phyloP scores from a whole-genome alignment of 1,284 basidiomycete species.

The Apiotrichum brassicae region DNA sequence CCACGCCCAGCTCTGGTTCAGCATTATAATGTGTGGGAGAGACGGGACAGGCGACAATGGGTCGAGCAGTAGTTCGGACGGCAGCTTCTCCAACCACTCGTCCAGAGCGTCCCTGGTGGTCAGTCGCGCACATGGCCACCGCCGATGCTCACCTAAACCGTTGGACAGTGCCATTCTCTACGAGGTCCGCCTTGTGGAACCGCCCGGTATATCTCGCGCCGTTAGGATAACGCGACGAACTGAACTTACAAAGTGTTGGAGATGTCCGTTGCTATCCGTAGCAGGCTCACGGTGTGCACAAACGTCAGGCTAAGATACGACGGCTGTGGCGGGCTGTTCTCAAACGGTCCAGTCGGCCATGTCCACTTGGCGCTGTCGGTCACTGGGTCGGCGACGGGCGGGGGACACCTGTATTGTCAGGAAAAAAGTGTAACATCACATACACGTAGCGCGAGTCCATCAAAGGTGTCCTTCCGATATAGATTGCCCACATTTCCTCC shows the following conservation, averaged over 20 bases:
- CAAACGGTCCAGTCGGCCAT: slow-evolving; percentile 13
- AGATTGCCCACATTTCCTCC: slow-evolving; percentile 29
- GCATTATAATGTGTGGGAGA: slow-evolving; percentile 58
- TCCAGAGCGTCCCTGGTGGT: too few species aligned
- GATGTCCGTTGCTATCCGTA: slow-evolving; percentile 8
- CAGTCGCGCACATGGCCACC: too few species aligned
- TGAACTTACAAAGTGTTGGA: slow-evolving; percentile 5
- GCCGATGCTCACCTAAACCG: slow-evolving; percentile 4
- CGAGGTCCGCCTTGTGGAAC: slow-evolving; percentile 5
- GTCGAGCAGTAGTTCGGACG: slow-evolving; percentile 50
- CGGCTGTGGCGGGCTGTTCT: slow-evolving; percentile 2
- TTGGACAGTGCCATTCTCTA: slow-evolving; percentile 6
- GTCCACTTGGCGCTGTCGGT: slow-evolving; percentile 22
- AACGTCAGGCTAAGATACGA: slow-evolving; percentile 11
- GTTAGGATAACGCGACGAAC: neutral
- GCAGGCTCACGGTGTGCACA: slow-evolving; percentile 7
- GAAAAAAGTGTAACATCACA: neutral
- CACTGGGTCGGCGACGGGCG: slow-evolving; percentile 15
- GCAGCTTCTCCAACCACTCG: too few species aligned
- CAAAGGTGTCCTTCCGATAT: slow-evolving; percentile 25
- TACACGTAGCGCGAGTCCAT: slow-evolving; percentile 20
- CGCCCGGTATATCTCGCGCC: slow-evolving; percentile 1
- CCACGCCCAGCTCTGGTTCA: slow-evolving; percentile 62
- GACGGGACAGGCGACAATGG: slow-evolving; percentile 50
- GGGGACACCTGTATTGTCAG: slow-evolving; percentile 14